Evolutionary conservation across 2,329 filamentous ascomycete genomes (phyloP), one percentile per base, ranked within the genome.

Genomic region (Trichoderma sp.): DNA sequence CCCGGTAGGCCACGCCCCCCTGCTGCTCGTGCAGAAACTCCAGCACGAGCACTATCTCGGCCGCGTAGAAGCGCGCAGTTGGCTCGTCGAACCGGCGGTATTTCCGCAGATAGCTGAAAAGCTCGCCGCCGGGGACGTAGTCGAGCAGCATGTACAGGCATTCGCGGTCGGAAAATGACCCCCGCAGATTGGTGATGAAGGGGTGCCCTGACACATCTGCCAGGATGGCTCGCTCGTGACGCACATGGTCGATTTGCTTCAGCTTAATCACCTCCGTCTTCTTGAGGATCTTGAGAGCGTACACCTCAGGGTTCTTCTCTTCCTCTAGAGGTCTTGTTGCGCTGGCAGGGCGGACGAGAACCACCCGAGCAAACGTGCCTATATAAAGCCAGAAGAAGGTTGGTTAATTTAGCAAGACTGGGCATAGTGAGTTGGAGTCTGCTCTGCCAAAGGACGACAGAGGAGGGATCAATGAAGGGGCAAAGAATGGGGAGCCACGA

Each of bases 181-280:
- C 89, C 57, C 90, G 82, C 73, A 94, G 84, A 68, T 85, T 88
- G 60, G 91, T 93, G 74, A 95, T 93, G 78, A 94, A 95, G 26
- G 91, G 91, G 74, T 93, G 88, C 26, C 90, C 90, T 54, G 89
- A 88, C 55, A 94, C 89, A 69, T 91, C 88, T 72, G 87, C 85
- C 59, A 95, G 86, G 70, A 94, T 89, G 68, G 88, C 85, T 71
- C 91, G 89, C 81, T 95, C 91, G 77, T 93, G 91, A 67, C 90
- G 89, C 63, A 94, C 91, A 77, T 95, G 91, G 78, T 94, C 91
- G 70, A 94, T 88, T 74, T 95, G 91, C 81, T 94, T 94, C 65
- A 94, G 84, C 68, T 89, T 89, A 75, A 95, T 90, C 51, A 95
- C 89, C 72, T 89, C 84, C 63, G 85, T 82, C 74, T 89, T 89